Evolutionary conservation across 108 stramenopile genomes (phyloP).

Genomic region (Asterionellopsis glacialis): DNA sequence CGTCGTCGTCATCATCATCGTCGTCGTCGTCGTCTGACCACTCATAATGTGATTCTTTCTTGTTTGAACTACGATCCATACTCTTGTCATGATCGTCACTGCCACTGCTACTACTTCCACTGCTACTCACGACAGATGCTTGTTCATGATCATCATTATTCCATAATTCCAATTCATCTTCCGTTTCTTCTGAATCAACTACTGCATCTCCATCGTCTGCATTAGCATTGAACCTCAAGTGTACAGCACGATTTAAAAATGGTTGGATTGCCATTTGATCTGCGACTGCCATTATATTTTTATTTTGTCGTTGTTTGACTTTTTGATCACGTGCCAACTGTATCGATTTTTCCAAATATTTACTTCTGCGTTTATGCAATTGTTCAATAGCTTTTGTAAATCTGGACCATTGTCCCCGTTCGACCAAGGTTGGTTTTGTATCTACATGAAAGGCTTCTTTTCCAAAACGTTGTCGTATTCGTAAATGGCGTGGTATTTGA

Average conservation of each 20-base stretch:
- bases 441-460: slow-evolving; percentile 70
- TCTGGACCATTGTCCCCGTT: slow-evolving; percentile 24
- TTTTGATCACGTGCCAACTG: slow-evolving; percentile 18
- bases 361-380: neutral
- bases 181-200: neutral
- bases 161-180: neutral
- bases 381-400: slow-evolving; percentile 10
- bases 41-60: slow-evolving; percentile 2
- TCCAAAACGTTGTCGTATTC: slow-evolving; percentile 65
- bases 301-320: neutral
- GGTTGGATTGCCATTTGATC: neutral
- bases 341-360: slow-evolving; percentile 13
- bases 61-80: too few species aligned
- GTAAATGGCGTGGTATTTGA: slow-evolving; percentile 45
- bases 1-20: slow-evolving; percentile 6
- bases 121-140: too few species aligned
- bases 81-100: too few species aligned
- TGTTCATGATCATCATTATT: slow-evolving; percentile 11
- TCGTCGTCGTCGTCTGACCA: slow-evolving; percentile 14
- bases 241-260: slow-evolving; percentile 53
- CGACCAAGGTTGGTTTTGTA: slow-evolving; percentile 32
- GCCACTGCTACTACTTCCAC: too few species aligned
- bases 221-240: slow-evolving; percentile 38
- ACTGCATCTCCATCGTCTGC: slow-evolving; percentile 7
- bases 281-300: too few species aligned